Percentiles rank a stretch among this genome's conserved stretches.
Evolutionary conservation across 352 stramenopile species (phyloP).

Genomic region (Phytophthora fragariae): DNA sequence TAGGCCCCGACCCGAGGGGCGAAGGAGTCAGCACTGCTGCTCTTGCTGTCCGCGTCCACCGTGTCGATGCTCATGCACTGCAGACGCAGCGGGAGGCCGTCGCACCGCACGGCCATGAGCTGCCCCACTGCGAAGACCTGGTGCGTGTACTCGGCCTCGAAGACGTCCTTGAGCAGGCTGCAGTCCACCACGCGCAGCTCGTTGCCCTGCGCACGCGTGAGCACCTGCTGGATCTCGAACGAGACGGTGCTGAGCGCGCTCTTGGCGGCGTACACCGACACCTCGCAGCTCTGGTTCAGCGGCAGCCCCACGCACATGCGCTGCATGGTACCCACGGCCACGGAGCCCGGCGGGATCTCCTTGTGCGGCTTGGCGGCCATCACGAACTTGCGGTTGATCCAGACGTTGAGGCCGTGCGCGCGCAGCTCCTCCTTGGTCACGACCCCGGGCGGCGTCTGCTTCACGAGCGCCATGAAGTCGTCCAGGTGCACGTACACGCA

Average conservation of each 20-base stretch:
- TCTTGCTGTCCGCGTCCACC: conserved; percentile 47
- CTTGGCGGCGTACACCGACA: conserved; percentile 63
- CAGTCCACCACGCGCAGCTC: conserved; percentile 79
- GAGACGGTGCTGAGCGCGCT: conserved; percentile 73
- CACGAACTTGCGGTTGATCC: conserved; percentile 86
- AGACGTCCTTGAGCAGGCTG: conserved; percentile 65
- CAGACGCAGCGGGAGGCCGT: conserved; percentile 71
- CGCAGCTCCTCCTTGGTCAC: conserved; percentile 77
- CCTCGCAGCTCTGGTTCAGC: conserved; percentile 67
- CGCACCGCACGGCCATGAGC: conserved; percentile 69
- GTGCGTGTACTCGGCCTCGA: conserved; percentile 76
- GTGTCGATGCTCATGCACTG: conserved; percentile 67
- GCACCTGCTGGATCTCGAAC: conserved; percentile 84
- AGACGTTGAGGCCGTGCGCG: conserved; percentile 81
- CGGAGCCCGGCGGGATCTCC: conserved; percentile 58
- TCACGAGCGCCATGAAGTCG: conserved; percentile 78
- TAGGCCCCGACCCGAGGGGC: conserved; percentile 57
- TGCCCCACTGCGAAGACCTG: conserved; percentile 82
- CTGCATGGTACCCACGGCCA: conserved; percentile 83
- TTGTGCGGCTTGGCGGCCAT: conserved; percentile 81
- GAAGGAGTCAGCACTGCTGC: conserved; percentile 33
- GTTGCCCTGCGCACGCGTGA: conserved; percentile 71
- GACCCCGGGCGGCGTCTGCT: conserved; percentile 64
- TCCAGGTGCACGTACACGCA: conserved; percentile 81
- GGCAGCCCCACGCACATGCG: conserved; percentile 79